phyloP scores from a whole-genome alignment of 1,139 yeast genomes.

The Nakaseomyces glabratus region DNA sequence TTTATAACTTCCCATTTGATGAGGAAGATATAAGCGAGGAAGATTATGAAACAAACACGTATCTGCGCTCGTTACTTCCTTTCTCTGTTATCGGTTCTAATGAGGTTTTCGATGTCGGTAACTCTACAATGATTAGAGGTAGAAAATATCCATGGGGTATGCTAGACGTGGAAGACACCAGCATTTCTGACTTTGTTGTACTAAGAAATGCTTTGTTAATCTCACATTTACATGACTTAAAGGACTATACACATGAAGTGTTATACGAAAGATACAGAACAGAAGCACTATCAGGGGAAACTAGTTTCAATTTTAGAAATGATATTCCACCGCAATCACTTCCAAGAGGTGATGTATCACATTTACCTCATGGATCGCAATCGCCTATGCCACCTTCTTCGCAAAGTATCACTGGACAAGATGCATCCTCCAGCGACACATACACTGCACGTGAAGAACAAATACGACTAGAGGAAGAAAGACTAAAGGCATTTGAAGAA shows the following conservation, averaged over 20 bases:
- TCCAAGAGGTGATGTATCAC: constrained; percentile 1
- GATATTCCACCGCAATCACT: constrained; percentile 5
- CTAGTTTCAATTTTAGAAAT: constrained; percentile 7
- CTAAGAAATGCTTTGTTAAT: constrained; percentile 77
- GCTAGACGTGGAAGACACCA: constrained; percentile 80
- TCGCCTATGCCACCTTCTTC: constrained; percentile 5
- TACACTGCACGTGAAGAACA: constrained; percentile 70
- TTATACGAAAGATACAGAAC: constrained; percentile 91
- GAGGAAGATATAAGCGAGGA: constrained; percentile 60
- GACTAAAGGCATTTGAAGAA: constrained; percentile 69
- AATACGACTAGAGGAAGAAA: constrained; percentile 69
- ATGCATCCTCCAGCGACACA: constrained; percentile 29
- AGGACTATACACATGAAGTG: constrained; percentile 87
- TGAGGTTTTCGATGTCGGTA: constrained; percentile 43
- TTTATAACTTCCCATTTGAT: constrained; percentile 70
- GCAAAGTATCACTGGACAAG: background rate
- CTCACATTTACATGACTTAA: constrained; percentile 87
- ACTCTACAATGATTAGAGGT: constrained; percentile 61
- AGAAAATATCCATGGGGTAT: constrained; percentile 94
- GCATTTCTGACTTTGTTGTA: constrained; percentile 71
- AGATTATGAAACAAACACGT: constrained; percentile 71
- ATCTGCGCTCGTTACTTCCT: constrained; percentile 67
- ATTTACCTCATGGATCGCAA: constrained; percentile 10
- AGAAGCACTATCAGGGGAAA: constrained; percentile 60
- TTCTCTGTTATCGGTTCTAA: constrained; percentile 82